Base-by-base conservation (phyloP, 352 stramenopile species). In the Phytopythium sindhum region DNA sequence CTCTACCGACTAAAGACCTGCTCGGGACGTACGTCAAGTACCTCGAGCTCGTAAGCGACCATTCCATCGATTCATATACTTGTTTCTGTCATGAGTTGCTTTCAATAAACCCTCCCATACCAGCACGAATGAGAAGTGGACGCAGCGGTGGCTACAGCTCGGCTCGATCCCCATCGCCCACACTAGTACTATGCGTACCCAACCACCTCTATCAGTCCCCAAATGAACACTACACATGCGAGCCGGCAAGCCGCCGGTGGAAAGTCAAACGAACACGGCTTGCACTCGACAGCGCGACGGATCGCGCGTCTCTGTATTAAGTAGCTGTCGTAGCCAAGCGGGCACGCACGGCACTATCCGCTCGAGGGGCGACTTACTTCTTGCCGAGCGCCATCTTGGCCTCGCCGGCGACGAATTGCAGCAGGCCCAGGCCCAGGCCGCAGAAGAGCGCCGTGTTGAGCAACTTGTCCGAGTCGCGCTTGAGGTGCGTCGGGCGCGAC, bases 401-500 rank as follows among this genome's bases (percentile, higher is more conserved):
- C 67, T 90, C 81, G n/a, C 84, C 84, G 44, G 75, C 76, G 60
- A 88, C 44, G 51, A 75, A 74, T 70, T 91, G 81, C 63, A 77
- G 41, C 51, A 90, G 78, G 52, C 84, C 84, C 35, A 93, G 14
- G 58, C 48, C 80, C 24, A 80, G 78, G 57, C 69, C 64, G n/a
- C 63, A 55, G 28, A 86, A 57, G 59, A 93, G 75, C 28, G 24
- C 68, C 10, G 26, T 37, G 56, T 77, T 66, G 45, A 90, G 69
- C 1, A 60, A 52, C 31, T 71, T 75, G 76, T 92, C 84, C 59
- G 70, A 87, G 52, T 69, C 41, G 69, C 80, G 80, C 78, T 88
- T 88, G 62, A 79, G 54, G 79, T 89, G 89, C 53, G 82, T 91
- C 47, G 73, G 75, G 63, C 76, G 69, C 69, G 86, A 75, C 67